These are phyloP conservation scores for Mucor mucedo DNA, from an alignment of 371 early-diverging fungal species.

Conservation along the genomic window DNA sequence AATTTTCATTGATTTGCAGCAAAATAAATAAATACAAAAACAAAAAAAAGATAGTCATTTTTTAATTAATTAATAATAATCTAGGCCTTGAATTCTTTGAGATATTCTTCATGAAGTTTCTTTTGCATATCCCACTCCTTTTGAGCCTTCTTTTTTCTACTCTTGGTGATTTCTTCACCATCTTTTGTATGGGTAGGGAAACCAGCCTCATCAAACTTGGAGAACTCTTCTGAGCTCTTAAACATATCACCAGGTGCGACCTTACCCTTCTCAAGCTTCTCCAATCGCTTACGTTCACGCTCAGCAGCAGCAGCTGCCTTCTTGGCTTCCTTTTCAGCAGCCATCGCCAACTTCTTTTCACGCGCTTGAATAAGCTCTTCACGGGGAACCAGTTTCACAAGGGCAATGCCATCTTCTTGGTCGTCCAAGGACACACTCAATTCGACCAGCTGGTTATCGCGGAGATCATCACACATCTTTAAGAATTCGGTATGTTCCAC, in stretches of 20 bases:
- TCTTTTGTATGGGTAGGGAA: slow-evolving; percentile 84
- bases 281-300: slow-evolving; percentile 69
- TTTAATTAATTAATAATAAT: not conserved
- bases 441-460: slow-evolving; percentile 86
- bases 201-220: slow-evolving; percentile 86
- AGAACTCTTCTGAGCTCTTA: slow-evolving; percentile 64
- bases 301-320: slow-evolving; percentile 71
- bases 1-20: too few species aligned
- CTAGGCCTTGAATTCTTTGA: slow-evolving; percentile 27
- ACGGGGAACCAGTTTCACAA: slow-evolving; percentile 88
- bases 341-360: slow-evolving; percentile 63
- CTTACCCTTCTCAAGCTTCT: slow-evolving; percentile 79
- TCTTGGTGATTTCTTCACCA: slow-evolving; percentile 86
- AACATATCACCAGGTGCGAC: slow-evolving; percentile 83
- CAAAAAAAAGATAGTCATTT: not conserved
- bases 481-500: slow-evolving; percentile 68
- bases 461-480: slow-evolving; percentile 80
- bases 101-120: slow-evolving; percentile 87
- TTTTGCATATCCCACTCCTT: slow-evolving; percentile 87
- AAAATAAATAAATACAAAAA: not conserved
- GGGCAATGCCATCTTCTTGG: slow-evolving; percentile 89
- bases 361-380: slow-evolving; percentile 73
- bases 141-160: slow-evolving; percentile 81
- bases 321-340: slow-evolving; percentile 67
- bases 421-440: slow-evolving; percentile 93